These are phyloP conservation scores for Straminergon stramineum DNA, from an alignment of 225 moss, liverwort and hornwort genomes.

Conservation along the genomic window DNA sequence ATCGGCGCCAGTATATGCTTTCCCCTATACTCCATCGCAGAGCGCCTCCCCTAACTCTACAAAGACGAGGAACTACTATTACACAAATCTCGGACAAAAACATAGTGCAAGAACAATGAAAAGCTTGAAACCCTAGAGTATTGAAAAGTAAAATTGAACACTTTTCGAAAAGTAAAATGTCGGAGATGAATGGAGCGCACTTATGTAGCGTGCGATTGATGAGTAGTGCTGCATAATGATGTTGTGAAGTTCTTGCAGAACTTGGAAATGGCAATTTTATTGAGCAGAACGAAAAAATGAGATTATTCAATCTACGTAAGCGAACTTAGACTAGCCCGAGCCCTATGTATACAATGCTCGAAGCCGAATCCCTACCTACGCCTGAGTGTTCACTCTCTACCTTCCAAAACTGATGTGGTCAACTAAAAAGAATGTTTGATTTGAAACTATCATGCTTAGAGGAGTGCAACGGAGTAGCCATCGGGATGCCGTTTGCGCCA, in stretches of 20 bases:
- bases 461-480: slow-evolving; percentile 44
- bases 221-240: not conserved
- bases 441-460: not conserved
- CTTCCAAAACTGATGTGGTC: slow-evolving; percentile 13
- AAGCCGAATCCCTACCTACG: not conserved
- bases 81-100: not conserved
- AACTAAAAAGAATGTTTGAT: slow-evolving; percentile 14
- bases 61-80: not conserved
- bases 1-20: slow-evolving; percentile 56
- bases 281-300: slow-evolving; percentile 8
- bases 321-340: not conserved
- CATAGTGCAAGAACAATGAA: not conserved
- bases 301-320: not conserved
- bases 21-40: slow-evolving; percentile 30
- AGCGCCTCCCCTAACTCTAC: not conserved
- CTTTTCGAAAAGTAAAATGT: not conserved
- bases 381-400: not conserved
- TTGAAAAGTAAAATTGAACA: not conserved
- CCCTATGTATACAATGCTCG: not conserved
- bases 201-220: not conserved
- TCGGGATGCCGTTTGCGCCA: slow-evolving; percentile 67
- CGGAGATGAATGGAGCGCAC: not conserved
- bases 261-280: not conserved
- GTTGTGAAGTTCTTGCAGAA: not conserved
- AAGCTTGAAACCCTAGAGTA: not conserved